Conservation (phyloP, 495 filamentous ascomycete species). For the Aspergillus conjunctus region DNA sequence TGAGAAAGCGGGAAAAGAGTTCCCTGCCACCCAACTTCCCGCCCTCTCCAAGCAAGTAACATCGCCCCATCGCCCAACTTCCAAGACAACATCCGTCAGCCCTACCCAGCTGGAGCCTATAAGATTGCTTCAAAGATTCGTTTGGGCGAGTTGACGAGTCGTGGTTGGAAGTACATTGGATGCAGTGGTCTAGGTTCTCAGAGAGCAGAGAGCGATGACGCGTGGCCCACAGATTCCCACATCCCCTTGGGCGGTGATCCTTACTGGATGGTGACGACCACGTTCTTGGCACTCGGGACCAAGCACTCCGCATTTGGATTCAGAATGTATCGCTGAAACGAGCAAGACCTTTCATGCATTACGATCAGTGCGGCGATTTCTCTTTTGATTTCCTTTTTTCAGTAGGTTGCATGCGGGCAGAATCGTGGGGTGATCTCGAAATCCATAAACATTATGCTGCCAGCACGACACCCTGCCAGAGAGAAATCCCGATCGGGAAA, state of each 20-base stretch:
- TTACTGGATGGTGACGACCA: conserved; percentile 4
- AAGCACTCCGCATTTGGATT: neutral
- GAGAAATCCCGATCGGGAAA: neutral
- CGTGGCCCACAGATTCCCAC: neutral
- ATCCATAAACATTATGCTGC: neutral
- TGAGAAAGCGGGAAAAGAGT: no score
- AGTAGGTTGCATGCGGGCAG: no score
- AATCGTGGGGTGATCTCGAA: no score
- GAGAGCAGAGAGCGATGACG: neutral
- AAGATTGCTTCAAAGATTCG: no score
- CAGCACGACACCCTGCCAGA: neutral
- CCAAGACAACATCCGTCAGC: no score
- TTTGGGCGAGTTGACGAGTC: no score
- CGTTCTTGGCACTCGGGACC: conserved; percentile 1
- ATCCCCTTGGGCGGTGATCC: neutral
- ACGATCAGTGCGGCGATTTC: neutral
- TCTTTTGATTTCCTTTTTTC: no score
- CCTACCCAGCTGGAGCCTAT: no score
- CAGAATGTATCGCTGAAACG: neutral
- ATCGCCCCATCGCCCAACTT: neutral
- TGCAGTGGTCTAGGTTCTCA: no score
- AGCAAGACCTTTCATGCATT: neutral
- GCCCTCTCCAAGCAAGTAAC: neutral
- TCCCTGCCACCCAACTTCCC: no score
- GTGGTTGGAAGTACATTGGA: no score